phyloP scores from a whole-genome alignment of 2,329 filamentous ascomycete species.

The Polytolypa hystricis region DNA sequence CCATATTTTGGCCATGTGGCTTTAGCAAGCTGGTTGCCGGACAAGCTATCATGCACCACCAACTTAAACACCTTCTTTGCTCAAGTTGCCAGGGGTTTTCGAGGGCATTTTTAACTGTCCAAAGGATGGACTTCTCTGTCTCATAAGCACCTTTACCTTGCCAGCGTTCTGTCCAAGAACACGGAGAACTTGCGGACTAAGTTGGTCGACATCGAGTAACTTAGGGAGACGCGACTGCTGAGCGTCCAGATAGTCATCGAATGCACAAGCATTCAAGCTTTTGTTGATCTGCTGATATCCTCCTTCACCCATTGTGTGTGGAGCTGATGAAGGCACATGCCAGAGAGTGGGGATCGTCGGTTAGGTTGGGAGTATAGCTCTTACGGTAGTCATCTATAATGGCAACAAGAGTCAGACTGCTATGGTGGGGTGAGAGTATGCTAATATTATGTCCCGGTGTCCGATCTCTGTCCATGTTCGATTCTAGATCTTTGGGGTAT shows the following conservation, averaged over 20 bases:
- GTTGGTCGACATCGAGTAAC: conserved; percentile 30
- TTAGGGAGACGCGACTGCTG: conserved; percentile 29
- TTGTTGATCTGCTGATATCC: conserved; percentile 40
- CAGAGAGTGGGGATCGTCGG: no score
- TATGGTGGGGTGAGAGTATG: no score
- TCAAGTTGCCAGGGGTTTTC: not conserved
- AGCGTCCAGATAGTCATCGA: conserved; percentile 37
- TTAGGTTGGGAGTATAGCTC: no score
- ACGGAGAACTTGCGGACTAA: conserved; percentile 33
- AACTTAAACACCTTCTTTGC: not conserved
- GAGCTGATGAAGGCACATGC: no score
- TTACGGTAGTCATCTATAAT: no score
- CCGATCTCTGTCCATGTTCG: no score
- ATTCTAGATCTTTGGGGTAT: no score
- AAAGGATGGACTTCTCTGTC: not conserved
- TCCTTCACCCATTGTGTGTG: conserved; percentile 19
- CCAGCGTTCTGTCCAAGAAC: conserved; percentile 34
- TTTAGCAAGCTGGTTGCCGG: not conserved
- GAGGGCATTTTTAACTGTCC: not conserved
- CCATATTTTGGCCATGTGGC: not conserved
- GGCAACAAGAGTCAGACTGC: no score
- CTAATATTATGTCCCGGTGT: no score
- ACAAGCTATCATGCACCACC: not conserved
- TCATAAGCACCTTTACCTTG: not conserved
- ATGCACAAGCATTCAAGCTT: conserved; percentile 35